Evolutionary conservation across 208 protist species (phyloP), one percentile per base, ranked within the genome.

Genomic region (Crithidia sp.): DNA sequence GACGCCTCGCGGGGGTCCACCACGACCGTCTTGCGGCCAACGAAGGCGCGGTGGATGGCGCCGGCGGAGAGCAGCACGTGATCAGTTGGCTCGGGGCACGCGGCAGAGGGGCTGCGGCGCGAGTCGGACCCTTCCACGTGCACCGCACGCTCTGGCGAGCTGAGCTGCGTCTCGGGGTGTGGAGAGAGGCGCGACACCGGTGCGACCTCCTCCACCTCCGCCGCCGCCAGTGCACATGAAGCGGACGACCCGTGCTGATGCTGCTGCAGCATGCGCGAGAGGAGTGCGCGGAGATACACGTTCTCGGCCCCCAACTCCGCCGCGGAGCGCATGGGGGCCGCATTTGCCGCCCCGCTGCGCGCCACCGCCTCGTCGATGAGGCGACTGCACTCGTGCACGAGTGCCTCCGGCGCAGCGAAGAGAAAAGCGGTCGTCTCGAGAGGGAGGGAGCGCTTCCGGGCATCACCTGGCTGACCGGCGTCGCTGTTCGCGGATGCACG

Each of bases 221-320:
- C 47, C 12, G 28, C 50, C 16, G 60, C 70, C 16, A 44, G 4
- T n/a, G 50, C 6, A n/a, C 2, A 7, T 50, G 19, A 5, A 19
- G 47, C 17, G 5, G 9, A 8, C 4, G 17, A 17, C 44, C 17
- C 19, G 7, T 54, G 62, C 40, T 70, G 65, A 10, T 69, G 68
- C 10, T 73, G 76, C 56, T 44, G 65, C 49, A 83, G 53, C 39
- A 81, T 45, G 0, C 66, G 43, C 14, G 58, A 45, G 2, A 79
- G 54, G 2, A 82, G 66, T 1, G 73, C 74, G 9, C 76, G 69
- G 16, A 79, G 65, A 69, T 86, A 86, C 40, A 64, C 76, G 61
- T 82, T 86, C 57, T 86, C 81, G 3, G 60, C 74, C 63, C 77
- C 71, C 17, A 87, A 69, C 61, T 78, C 77, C 54, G 49, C 77